A percentile compares a stretch with the other conserved stretches of the same genome.
These are phyloP conservation scores for Suillus tomentosus DNA, from an alignment of 768 basidiomycete species.

Conservation along the genomic window DNA sequence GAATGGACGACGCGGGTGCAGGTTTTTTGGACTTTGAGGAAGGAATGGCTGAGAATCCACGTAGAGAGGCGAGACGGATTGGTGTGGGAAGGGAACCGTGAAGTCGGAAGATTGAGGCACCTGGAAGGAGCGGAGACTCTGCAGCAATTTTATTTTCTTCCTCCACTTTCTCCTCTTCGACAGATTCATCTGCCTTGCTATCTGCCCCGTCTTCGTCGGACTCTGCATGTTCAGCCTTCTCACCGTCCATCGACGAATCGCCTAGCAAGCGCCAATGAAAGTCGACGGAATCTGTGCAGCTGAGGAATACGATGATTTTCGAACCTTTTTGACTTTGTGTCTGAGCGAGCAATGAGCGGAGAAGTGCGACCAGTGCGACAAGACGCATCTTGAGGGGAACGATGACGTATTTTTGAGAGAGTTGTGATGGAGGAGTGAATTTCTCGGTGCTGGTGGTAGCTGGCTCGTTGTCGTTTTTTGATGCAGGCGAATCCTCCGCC, in stretches of 20 bases:
- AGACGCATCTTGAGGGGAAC: constrained; percentile 94
- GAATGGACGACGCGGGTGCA: constrained; percentile 57
- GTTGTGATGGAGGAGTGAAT: constrained; percentile 93
- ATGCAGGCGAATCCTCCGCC: constrained; percentile 11
- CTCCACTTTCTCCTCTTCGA: constrained; percentile 28
- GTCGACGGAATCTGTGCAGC: constrained; percentile 97
- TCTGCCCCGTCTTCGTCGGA: constrained; percentile 26
- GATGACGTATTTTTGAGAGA: constrained; percentile 87
- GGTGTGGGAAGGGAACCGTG: constrained; percentile 90
- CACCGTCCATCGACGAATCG: constrained; percentile 63
- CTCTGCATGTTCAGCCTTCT: constrained; percentile 26
- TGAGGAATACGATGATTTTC: constrained; percentile 93
- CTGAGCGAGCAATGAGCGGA: constrained; percentile 78
- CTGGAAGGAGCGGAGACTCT: constrained; percentile 77
- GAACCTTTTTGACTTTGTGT: constrained; percentile 51
- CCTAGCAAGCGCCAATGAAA: constrained; percentile 91
- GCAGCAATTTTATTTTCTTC: constrained; percentile 50
- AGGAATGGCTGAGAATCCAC: constrained; percentile 64
- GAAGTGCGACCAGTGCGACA: constrained; percentile 83
- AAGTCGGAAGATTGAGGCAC: constrained; percentile 80
- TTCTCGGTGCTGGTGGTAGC: constrained; percentile 44
- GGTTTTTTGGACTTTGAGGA: constrained; percentile 33
- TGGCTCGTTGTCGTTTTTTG: constrained; percentile 25
- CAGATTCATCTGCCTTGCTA: constrained; percentile 25
- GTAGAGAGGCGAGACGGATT: constrained; percentile 80